phyloP scores from a whole-genome alignment of 768 basidiomycete species.

The Boletus coccyginus region DNA sequence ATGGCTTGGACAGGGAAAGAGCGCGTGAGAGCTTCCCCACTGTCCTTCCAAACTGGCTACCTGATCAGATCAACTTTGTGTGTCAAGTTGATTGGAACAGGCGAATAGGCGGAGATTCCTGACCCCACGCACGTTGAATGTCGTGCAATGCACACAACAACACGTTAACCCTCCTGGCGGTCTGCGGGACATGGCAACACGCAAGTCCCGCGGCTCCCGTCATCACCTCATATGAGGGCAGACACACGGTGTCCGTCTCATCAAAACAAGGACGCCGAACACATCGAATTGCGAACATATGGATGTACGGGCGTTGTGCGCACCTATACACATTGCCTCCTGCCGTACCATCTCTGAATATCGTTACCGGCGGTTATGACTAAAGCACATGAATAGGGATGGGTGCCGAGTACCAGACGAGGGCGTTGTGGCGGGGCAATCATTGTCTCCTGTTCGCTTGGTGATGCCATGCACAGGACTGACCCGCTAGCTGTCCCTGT shows the following conservation, averaged over 20 bases:
- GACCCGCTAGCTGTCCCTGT: slow-evolving; percentile 19
- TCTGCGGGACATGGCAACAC: slow-evolving; percentile 2
- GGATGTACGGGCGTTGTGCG: slow-evolving; percentile 9
- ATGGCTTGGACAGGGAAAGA: slow-evolving; percentile 6
- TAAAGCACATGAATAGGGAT: slow-evolving; percentile 9
- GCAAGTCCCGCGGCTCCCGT: neutral
- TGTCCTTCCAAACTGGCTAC: slow-evolving; percentile 5
- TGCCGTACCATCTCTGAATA: slow-evolving; percentile 17
- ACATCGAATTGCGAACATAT: slow-evolving; percentile 12
- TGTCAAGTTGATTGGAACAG: slow-evolving; percentile 4
- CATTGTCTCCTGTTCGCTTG: slow-evolving; percentile 1
- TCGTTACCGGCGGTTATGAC: slow-evolving; percentile 10
- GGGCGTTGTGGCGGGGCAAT: neutral
- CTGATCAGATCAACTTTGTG: slow-evolving; percentile 9
- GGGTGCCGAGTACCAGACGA: slow-evolving; percentile 2
- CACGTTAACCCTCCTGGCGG: neutral
- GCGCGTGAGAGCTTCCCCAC: slow-evolving; percentile 8
- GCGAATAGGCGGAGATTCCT: neutral
- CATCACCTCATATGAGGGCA: slow-evolving; percentile 1
- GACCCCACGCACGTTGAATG: neutral
- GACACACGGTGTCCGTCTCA: slow-evolving; percentile 8
- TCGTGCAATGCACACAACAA: slow-evolving; percentile 6
- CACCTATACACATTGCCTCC: slow-evolving; percentile 15
- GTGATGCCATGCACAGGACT: slow-evolving; percentile 4
- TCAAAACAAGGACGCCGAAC: slow-evolving; percentile 21